phyloP scores from a whole-genome alignment of 2,329 filamentous ascomycete species.

The Cryphonectria japonica region DNA sequence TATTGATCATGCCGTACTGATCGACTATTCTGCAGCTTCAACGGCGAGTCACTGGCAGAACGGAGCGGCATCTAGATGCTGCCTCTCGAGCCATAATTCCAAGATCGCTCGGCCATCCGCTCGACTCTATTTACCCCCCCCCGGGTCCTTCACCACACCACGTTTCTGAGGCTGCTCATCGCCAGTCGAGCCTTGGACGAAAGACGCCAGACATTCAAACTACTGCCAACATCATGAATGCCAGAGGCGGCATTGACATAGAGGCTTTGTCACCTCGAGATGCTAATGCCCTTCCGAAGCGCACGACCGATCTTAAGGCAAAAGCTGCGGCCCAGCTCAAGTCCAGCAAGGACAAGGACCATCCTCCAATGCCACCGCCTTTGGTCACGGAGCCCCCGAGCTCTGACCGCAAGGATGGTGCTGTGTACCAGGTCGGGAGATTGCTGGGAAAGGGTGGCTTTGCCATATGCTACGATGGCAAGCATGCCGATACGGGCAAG shows the following conservation, averaged over 20 bases:
- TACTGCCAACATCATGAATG: conserved; percentile 46
- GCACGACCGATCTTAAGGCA: conserved; percentile 55
- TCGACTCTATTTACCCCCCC: background rate
- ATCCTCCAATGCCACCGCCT: conserved; percentile 65
- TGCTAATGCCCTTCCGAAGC: conserved; percentile 62
- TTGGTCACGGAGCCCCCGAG: conserved; percentile 67
- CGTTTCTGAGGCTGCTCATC: background rate
- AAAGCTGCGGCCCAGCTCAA: conserved; percentile 58
- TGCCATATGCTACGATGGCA: conserved; percentile 78
- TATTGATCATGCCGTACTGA: conserved; percentile 10
- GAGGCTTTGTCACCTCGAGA: conserved; percentile 69
- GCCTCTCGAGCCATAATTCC: conserved; percentile 11
- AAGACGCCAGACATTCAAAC: background rate
- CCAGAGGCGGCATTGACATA: conserved; percentile 52
- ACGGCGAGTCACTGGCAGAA: conserved; percentile 13
- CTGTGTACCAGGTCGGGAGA: conserved; percentile 73
- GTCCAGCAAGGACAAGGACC: conserved; percentile 66
- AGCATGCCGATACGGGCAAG: conserved; percentile 67
- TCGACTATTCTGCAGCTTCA: conserved; percentile 14
- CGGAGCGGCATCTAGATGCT: conserved; percentile 1
- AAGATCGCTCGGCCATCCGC: conserved; percentile 17
- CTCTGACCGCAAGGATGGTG: conserved; percentile 69
- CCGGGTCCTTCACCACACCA: background rate
- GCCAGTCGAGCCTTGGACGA: background rate
- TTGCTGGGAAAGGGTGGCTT: conserved; percentile 82